Evolutionary conservation across 306 rosid species (phyloP), one percentile per base, ranked within the genome.

Genomic region (Spatholobus suberectus): DNA sequence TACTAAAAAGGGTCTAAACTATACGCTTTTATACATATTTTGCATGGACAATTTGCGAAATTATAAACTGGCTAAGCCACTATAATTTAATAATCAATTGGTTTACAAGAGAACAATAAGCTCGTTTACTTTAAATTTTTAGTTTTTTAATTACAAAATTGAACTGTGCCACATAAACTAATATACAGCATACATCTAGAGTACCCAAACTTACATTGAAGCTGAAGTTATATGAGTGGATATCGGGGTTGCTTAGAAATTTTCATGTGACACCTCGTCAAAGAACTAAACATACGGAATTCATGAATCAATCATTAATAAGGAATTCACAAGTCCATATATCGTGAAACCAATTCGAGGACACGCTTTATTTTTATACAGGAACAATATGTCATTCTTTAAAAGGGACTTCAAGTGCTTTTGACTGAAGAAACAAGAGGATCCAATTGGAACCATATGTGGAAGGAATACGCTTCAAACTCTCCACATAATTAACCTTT

Each of bases 401-500:
- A 34, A 14, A 32, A 63, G 14, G 67, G 23, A 63, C 43, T 32
- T 32, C 1, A 67, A 0, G 52, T 20, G 52, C 1, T 20, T 66
- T 68, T 68, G n/a, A 20, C n/a, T 10, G 15, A 65, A 66, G 27
- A 66, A 35, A 66, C 29, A 66, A 66, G 44, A 35, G 20, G 46
- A 38, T 67, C 51, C 35, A 37, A 67, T 21, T 73, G 78, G 35
- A 73, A 34, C 13, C 49, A n/a, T 17, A 52, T 3, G 29, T 54
- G 34, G 32, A 58, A 55, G 77, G 44, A 10, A 49, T 54, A 20
- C 54, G 52, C 32, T 18, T 52, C 20, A 55, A 52, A 32, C 4
- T 73, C 11, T 73, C 78, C 32, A 18, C 34, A 52, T 73, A 65
- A 34, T 66, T 9, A 55, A 55, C 52, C 67, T 58, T 75, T 58